phyloP scores from a whole-genome alignment of 345 rosid genomes.

The Dovyalis caffra region DNA sequence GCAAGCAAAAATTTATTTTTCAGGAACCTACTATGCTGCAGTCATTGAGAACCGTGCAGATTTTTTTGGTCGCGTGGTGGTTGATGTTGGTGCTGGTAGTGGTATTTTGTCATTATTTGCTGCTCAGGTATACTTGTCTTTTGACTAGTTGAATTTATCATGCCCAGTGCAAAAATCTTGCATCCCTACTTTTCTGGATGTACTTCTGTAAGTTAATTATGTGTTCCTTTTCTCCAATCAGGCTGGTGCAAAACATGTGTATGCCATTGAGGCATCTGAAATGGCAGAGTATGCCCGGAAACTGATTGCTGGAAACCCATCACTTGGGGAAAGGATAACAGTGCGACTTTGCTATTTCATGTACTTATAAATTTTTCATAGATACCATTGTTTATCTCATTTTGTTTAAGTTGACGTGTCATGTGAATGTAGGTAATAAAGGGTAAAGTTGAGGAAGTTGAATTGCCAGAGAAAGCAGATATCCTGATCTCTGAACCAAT shows the following conservation, averaged over 20 bases:
- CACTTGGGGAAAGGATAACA: constrained; percentile 73
- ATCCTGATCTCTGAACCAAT: constrained; percentile 95
- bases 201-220: constrained; percentile 10
- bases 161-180: not conserved
- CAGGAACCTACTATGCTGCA: constrained; percentile 98
- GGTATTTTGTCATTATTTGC: constrained; percentile 97
- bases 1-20: constrained; percentile 14
- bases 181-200: not conserved
- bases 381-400: not conserved
- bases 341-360: constrained; percentile 40
- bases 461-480: constrained; percentile 97
- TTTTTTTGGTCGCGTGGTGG: constrained; percentile 85
- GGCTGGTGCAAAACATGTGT: constrained; percentile 99
- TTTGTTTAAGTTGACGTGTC: constrained; percentile 4
- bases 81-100: constrained; percentile 99
- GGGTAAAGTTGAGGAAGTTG: constrained; percentile 96
- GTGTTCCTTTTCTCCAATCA: constrained; percentile 27
- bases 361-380: not conserved
- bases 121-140: constrained; percentile 66
- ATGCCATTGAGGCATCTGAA: constrained; percentile 99
- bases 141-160: not conserved
- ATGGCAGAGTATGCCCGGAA: constrained; percentile 97
- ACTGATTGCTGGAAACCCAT: constrained; percentile 89
- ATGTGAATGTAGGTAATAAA: constrained; percentile 63
- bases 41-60: constrained; percentile 91